Base-by-base conservation (phyloP, 768 basidiomycete genomes). In the Rubroboletus pulcherrimus region DNA sequence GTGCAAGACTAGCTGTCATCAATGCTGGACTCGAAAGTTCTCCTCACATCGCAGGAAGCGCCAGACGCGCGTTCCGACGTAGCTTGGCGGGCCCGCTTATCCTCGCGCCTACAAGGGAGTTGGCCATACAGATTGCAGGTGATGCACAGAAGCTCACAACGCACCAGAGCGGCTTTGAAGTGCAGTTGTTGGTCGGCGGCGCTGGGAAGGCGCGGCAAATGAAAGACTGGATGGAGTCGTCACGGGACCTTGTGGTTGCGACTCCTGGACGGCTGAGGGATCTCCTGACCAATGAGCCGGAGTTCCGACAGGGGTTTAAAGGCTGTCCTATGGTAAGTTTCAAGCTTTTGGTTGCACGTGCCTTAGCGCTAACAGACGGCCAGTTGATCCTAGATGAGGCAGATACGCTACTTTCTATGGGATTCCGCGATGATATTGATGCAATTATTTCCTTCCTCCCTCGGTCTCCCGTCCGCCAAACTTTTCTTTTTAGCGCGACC, bases 341-440 rank as follows among this genome's bases (percentile, higher is more conserved):
- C 21, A 17, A 19, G 5, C n/a, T 26, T 45, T 29, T 49, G 17
- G 35, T 29, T 31, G 3, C 10, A 4, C 19, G 35, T 54, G 37
- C 21, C 35, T 57, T 37, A 43, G 24, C 26, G n/a, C 53, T 57
- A 31, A 61, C 55, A n/a, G 54, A 40, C 50, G 21, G 4, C 11
- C 59, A 93, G 90, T 80, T 98, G 50, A 80, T 98, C 56, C 77
- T 98, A 54, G 97, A 98, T 65, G 93, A 97, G 69, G 91, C 93
- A 11, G 94, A 98, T 65, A 91, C 88, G 0, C 77, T 96, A 12
- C 77, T 98, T 11, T 91, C 93, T 54, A 89, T 94, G 87, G 94
- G 94, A 61, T 97, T 96, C 81, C 81, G 88, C 5, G 81, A 86
- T 24, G 94, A 96, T 63, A 84, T 98, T 31, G 83, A 89, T 21